Conservation (phyloP, 1,284 basidiomycete species). For the Cryptococcus neoformans region DNA sequence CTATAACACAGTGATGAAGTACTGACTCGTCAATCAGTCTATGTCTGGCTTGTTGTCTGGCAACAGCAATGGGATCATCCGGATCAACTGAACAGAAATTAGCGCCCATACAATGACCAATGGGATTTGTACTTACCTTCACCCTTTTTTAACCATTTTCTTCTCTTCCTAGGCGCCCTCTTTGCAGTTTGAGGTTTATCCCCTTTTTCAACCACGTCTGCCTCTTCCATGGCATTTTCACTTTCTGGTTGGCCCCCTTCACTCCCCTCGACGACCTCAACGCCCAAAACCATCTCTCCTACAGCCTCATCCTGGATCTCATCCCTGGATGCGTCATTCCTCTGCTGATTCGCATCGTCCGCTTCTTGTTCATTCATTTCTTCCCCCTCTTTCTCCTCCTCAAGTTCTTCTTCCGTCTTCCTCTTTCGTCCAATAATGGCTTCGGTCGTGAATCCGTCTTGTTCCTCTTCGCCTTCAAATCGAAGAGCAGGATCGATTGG, state of each 20-base stretch:
- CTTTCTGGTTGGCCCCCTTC: background rate
- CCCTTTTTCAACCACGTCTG: background rate
- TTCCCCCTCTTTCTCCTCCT: background rate
- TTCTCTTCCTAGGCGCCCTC: constrained; percentile 13
- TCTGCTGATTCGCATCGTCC: background rate
- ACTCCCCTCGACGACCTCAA: background rate
- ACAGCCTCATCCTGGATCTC: background rate
- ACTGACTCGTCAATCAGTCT: constrained; percentile 31
- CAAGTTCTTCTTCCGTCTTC: constrained; percentile 8
- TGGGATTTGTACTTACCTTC: constrained; percentile 24
- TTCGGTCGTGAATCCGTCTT: constrained; percentile 7
- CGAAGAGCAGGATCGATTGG: background rate
- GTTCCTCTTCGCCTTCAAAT: background rate
- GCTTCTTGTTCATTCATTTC: constrained; percentile 2
- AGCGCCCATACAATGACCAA: background rate
- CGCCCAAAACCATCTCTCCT: background rate
- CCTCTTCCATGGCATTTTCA: constrained; percentile 9
- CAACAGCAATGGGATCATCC: constrained; percentile 41
- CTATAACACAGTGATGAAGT: background rate
- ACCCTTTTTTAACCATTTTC: constrained; percentile 42
- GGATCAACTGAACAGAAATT: constrained; percentile 34
- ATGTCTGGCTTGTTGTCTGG: constrained; percentile 31
- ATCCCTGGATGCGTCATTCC: background rate
- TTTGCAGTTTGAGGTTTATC: background rate
- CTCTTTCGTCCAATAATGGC: constrained; percentile 11